Base-by-base conservation (phyloP, 805 yeast species). In the Yamadazyma philogaea region DNA sequence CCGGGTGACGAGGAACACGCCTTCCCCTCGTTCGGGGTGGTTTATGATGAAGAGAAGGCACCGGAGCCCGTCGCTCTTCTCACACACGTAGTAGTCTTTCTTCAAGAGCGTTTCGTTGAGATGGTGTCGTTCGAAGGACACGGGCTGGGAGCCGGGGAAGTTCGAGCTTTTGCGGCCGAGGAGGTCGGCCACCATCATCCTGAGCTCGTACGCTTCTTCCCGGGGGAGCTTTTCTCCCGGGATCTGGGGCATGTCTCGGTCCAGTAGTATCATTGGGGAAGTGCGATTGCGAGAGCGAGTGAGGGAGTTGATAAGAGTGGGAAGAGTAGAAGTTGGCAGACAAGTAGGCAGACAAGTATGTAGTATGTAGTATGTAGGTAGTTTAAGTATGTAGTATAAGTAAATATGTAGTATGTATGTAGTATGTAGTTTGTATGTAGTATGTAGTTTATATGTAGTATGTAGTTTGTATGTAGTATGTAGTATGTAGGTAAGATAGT, bases 141-240 rank as follows among this genome's bases (percentile, higher is more conserved):
- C 87, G 0, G 99, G 99, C 63, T 95, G 99, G 1, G 96, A 82
- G 0, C 99, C 97, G 2, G 96, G 95, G 54, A 90, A 90, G 14
- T 75, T 69, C 31, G 76, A 73, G 24, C 80, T 72, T 44, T 68
- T 64, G 32, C 50, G 81, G 67, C 51, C 78, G 70, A 53, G 84
- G 58, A 48, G 84, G 66, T 54, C 78, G 58, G 89, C 82, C 3
- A 90, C 83, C 64, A 82, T 81, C 40, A 71, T 72, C 55, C 81
- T 78, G 41, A 91, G 72, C 44, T 78, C 88, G 19, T 74, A 75
- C 0, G 84, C 79, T 16, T 86, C 85, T 40, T 79, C 79, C 1
- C 81, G 82, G 2, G 91, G 85, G 49, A 89, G 87, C 40, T 74
- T 68, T 12, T 77, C 78, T 18, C 99, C 99, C 1, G 97, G 97